phyloP scores from a whole-genome alignment of 2,329 filamentous ascomycete genomes.

The Hypoxylon rubiginosum region DNA sequence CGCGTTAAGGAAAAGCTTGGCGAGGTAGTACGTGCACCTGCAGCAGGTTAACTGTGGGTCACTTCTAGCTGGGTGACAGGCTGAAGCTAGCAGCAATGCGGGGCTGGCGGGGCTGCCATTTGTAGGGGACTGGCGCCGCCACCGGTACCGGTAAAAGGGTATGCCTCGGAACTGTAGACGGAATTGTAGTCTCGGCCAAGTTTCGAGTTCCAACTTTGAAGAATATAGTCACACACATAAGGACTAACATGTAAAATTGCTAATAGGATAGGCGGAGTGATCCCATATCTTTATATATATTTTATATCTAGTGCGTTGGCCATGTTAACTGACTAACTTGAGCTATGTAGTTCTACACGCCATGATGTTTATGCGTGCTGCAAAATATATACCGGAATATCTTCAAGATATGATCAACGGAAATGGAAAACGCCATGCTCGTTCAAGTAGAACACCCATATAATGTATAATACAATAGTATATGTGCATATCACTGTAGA shows the following conservation, averaged over 20 bases:
- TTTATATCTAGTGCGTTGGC: not conserved
- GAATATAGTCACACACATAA: no score
- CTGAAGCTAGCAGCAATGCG: not conserved
- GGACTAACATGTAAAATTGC: not conserved
- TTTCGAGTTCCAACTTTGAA: no score
- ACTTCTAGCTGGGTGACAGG: not conserved
- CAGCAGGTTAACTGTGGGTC: not conserved
- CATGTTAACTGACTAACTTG: not conserved
- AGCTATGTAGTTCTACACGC: not conserved
- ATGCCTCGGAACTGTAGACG: no score
- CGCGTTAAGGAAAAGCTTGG: slow-evolving; percentile 20
- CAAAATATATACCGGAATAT: not conserved
- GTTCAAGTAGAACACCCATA: not conserved
- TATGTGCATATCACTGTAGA: slow-evolving; percentile 36
- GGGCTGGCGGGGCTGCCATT: not conserved
- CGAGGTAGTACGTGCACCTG: no score
- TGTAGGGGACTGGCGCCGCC: not conserved
- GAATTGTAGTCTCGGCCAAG: no score
- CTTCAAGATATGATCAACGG: not conserved
- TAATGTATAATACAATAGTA: not conserved
- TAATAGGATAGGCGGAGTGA: not conserved
- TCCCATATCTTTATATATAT: not conserved
- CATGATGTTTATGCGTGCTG: not conserved
- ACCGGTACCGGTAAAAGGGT: no score
- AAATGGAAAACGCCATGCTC: not conserved